Evolutionary conservation across 495 filamentous ascomycete genomes (phyloP), one percentile per base, ranked within the genome.

Genomic region (Usnea hakonensis): DNA sequence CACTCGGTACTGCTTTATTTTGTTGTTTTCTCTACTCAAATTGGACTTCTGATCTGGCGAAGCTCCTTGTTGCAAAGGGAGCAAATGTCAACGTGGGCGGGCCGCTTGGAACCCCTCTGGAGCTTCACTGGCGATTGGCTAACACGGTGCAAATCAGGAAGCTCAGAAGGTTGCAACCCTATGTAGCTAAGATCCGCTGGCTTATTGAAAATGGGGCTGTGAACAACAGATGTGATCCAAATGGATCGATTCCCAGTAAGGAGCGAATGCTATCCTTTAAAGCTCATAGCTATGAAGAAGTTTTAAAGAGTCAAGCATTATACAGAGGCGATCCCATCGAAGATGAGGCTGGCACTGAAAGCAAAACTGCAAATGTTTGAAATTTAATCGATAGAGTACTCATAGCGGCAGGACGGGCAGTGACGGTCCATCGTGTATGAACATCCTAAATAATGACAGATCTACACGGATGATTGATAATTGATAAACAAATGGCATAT

Each of bases 61-160:
- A 26, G 55, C 28, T 57, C 11, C 57, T 60, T 26, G 26, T 60
- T 7, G 41, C 4, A 23, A 60, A 52, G 44, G 57, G 57, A 10
- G 36, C 41, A 2, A 38, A 60, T 52, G 41, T 60, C 26, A 60
- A 60, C 33, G 36, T 16, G 26, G 2, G 23, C 10, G 57, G 57
- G 41, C 50, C 50, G 13, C 32, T 53, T 33, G 50, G 50, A 16
- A 40, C 38, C 11, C 38, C 38, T 40, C 38, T 40, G 38, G 38
- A 40, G 38, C 17, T 40, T 16, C 11, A 14, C 5, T 40, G 38
- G 38, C 38, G 38, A 40, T 16, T 40, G 38, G 38, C 38, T 16
- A 40, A 40, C 38, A 40, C 38, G 13, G 38, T 40, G 38, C n/a
- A n/a, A n/a, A n/a, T n/a, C n/a, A n/a, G n/a, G n/a, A n/a, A n/a